These are phyloP conservation scores for Nicotiana tomentosiformis DNA, from an alignment of 257 asterid genomes.

Conservation along the genomic window DNA sequence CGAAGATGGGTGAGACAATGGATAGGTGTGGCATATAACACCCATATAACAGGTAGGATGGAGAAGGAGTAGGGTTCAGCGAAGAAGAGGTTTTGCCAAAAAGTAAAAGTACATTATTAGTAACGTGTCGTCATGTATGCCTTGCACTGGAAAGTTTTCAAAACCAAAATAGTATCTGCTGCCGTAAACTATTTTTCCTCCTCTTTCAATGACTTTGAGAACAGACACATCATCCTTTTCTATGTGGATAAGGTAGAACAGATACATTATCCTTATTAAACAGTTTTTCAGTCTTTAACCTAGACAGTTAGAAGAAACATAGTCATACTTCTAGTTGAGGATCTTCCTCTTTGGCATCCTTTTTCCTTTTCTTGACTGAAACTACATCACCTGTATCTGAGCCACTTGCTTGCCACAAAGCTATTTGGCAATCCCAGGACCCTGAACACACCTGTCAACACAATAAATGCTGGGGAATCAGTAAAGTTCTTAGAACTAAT, in stretches of 20 bases:
- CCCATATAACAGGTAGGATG: not conserved
- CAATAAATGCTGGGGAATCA: not conserved
- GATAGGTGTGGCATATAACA: not conserved
- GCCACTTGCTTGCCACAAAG: slow-evolving; percentile 59
- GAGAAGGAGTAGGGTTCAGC: not conserved
- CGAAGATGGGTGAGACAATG: not conserved
- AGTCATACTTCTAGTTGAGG: slow-evolving; percentile 58
- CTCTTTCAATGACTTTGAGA: not conserved
- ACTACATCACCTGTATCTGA: slow-evolving; percentile 45
- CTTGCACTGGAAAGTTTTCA: not conserved
- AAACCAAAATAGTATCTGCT: not conserved
- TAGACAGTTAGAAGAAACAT: not conserved
- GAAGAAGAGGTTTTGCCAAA: not conserved
- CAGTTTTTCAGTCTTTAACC: not conserved
- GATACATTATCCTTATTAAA: not conserved
- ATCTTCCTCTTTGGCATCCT: slow-evolving; percentile 42
- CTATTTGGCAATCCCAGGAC: slow-evolving; percentile 84
- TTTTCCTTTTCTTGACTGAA: slow-evolving; percentile 81
- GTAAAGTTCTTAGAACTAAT: not conserved
- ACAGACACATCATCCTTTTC: not conserved
- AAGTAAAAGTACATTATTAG: not conserved
- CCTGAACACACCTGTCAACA: slow-evolving; percentile 78
- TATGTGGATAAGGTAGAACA: not conserved
- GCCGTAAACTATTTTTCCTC: not conserved
- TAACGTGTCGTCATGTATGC: not conserved